Evolutionary conservation across 495 filamentous ascomycete species (phyloP).

Genomic region (Aspergillus leporis): DNA sequence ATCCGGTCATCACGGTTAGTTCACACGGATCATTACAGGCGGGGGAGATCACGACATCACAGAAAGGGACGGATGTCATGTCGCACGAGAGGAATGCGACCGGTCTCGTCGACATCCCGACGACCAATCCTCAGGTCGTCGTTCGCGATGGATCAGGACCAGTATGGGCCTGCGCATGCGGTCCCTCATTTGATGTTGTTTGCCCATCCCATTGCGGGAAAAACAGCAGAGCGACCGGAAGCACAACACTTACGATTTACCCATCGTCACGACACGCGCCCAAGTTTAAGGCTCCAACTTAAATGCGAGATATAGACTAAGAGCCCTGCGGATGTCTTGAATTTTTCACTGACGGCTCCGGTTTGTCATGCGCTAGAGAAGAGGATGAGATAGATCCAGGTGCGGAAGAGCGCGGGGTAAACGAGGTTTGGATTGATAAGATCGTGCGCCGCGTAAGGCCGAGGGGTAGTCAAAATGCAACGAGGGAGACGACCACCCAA

Average conservation of each 20-base stretch:
- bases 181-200: background rate
- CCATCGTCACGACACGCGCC: constrained; percentile 33
- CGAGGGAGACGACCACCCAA: background rate
- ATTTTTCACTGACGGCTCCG: background rate
- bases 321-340: background rate
- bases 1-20: background rate
- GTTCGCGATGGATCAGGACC: background rate
- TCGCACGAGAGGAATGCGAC: background rate
- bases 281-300: background rate
- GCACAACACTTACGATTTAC: constrained; percentile 44
- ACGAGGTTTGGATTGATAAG: constrained; percentile 23
- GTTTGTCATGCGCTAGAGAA: constrained; percentile 21
- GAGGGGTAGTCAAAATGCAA: constrained; percentile 8
- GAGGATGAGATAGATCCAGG: constrained; percentile 29
- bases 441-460: constrained; percentile 14
- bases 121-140: background rate
- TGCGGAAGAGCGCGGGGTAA: constrained; percentile 26
- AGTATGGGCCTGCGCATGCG: background rate
- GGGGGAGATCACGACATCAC: background rate
- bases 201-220: background rate
- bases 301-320: background rate
- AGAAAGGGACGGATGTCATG: background rate
- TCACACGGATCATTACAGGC: background rate
- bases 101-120: background rate
- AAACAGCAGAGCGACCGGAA: constrained; percentile 13